Evolutionary conservation across 2,329 filamentous ascomycete genomes (phyloP).

Genomic region (Talaromyces sp.): DNA sequence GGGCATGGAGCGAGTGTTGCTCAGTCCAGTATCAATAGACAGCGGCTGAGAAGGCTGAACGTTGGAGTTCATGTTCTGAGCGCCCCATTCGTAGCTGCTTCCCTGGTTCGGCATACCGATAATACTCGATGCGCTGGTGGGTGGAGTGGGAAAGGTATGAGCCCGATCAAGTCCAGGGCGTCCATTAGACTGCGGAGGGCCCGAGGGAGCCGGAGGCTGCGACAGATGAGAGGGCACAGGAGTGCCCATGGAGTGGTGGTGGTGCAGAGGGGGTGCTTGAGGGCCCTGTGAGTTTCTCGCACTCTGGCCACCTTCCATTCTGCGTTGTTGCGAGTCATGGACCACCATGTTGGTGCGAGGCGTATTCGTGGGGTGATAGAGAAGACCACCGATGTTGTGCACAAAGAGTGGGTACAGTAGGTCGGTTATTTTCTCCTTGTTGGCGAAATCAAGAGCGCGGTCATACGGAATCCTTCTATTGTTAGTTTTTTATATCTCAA

Average conservation of each 20-base stretch:
- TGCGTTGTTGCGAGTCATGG: constrained; percentile 72
- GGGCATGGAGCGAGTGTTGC: constrained; percentile 77
- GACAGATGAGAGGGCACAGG: constrained; percentile 56
- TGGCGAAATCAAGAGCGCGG: constrained; percentile 94
- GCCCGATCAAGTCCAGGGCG: constrained; percentile 77
- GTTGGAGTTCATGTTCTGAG: constrained; percentile 57
- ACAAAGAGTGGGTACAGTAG: constrained; percentile 92
- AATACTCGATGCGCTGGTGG: constrained; percentile 85
- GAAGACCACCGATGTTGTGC: constrained; percentile 87
- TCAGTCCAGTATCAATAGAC: constrained; percentile 74
- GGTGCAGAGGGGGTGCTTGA: constrained; percentile 52
- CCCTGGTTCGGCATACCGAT: constrained; percentile 71
- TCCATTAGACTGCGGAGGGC: constrained; percentile 50
- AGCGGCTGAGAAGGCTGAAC: constrained; percentile 64
- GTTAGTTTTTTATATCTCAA: constrained; percentile 4
- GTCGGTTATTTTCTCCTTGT: constrained; percentile 99
- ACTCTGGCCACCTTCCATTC: constrained; percentile 58
- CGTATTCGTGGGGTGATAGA: constrained; percentile 86
- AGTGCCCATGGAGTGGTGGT: constrained; percentile 64
- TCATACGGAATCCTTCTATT: constrained; percentile 86
- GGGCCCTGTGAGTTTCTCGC: constrained; percentile 61
- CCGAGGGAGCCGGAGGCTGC: constrained; percentile 62
- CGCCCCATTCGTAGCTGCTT: constrained; percentile 72
- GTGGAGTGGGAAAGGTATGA: constrained; percentile 90
- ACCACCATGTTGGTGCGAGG: constrained; percentile 78